These are phyloP conservation scores for Ogataea hybrid DNA, from an alignment of 1,139 yeast genomes.

Conservation along the genomic window DNA sequence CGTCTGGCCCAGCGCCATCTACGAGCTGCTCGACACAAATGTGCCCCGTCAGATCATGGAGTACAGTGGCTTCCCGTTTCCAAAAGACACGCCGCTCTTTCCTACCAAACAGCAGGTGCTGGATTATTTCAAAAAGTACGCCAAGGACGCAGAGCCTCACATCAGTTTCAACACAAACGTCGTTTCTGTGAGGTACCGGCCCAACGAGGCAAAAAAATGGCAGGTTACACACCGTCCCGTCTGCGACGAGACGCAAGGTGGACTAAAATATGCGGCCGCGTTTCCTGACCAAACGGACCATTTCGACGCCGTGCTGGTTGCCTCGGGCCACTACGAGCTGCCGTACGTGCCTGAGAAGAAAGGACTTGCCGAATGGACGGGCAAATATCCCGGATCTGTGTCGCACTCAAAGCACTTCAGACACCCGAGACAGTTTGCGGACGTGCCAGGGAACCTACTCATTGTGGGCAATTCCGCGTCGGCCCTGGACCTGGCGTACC, in stretches of 20 bases:
- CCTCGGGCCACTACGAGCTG: constrained; percentile 55
- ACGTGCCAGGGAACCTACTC: constrained; percentile 42
- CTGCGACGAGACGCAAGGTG: constrained; percentile 34
- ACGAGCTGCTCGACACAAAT: constrained; percentile 57
- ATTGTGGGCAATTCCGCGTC: constrained; percentile 65
- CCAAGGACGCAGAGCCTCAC: constrained; percentile 37
- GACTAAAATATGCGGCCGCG: constrained; percentile 11
- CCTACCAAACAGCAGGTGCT: constrained; percentile 50
- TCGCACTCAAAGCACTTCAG: constrained; percentile 62
- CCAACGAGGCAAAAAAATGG: constrained; percentile 38
- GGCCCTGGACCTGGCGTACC: constrained; percentile 58
- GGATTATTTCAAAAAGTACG: constrained; percentile 45
- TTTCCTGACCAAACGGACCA: constrained; percentile 28
- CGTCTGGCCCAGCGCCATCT: constrained; percentile 44
- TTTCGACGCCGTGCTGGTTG: constrained; percentile 55
- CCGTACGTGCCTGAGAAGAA: constrained; percentile 54
- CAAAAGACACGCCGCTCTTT: constrained; percentile 43
- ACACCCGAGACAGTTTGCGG: constrained; percentile 44
- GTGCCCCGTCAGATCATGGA: constrained; percentile 60
- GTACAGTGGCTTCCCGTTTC: constrained; percentile 48
- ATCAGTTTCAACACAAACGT: constrained; percentile 42
- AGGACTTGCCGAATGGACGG: constrained; percentile 53
- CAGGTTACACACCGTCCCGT: constrained; percentile 38
- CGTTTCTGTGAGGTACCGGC: constrained; percentile 31
- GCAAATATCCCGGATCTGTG: constrained; percentile 44